Conservation (phyloP, 2,329 filamentous ascomycete genomes). For the Emericellopsis cladophorae region DNA sequence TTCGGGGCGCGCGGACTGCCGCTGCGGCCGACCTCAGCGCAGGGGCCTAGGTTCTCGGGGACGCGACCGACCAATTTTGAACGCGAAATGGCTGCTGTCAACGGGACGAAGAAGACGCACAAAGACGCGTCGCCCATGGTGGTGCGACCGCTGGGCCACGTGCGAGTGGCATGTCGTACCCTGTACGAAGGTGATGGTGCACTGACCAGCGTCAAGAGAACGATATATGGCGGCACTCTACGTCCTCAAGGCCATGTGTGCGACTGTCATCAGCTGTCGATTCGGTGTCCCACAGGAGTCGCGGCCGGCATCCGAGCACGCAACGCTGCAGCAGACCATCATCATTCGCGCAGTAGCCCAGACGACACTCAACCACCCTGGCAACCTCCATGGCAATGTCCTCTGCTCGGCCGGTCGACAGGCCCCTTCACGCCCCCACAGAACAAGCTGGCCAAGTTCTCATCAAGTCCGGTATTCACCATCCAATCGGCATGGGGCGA, state of each 20-base stretch:
- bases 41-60: too few species aligned
- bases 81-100: too few species aligned
- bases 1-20: too few species aligned
- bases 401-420: constrained; percentile 4
- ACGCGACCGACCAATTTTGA: too few species aligned
- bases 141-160: too few species aligned
- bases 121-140: too few species aligned
- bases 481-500: constrained; percentile 8
- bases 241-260: not conserved
- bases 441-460: constrained; percentile 4
- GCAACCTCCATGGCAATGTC: not conserved
- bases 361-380: constrained; percentile 6
- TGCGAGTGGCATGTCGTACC: too few species aligned
- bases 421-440: too few species aligned
- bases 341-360: constrained; percentile 2
- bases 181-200: too few species aligned
- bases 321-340: not conserved
- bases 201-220: not conserved
- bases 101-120: too few species aligned
- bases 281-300: constrained; percentile 3
- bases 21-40: too few species aligned
- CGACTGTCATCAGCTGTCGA: constrained; percentile 5
- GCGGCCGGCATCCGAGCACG: not conserved
- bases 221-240: not conserved
- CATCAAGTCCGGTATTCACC: constrained; percentile 7